Evolutionary conservation across 1,284 basidiomycete species (phyloP).

Genomic region (Taiwanofungus camphoratus): DNA sequence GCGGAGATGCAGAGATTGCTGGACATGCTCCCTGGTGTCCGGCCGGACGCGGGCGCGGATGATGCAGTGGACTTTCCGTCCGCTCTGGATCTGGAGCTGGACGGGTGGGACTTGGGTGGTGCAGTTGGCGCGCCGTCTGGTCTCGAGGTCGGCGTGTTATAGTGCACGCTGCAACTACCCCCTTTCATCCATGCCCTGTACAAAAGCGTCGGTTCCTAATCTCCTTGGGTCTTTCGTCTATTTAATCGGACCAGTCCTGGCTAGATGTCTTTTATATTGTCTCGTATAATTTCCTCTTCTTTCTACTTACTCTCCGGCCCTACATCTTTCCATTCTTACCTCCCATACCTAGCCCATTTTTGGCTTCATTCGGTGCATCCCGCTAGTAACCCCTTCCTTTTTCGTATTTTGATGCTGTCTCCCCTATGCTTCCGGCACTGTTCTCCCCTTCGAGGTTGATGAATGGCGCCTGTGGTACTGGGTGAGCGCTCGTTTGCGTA

Average conservation of each 20-base stretch:
- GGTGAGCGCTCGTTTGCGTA: constrained; percentile 34
- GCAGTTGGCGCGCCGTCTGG: constrained; percentile 10
- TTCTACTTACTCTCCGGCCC: constrained; percentile 4
- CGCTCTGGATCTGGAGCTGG: constrained; percentile 32
- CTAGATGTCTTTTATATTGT: constrained; percentile 17
- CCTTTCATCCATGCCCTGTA: background rate
- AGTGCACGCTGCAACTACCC: constrained; percentile 10
- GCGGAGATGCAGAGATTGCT: constrained; percentile 59
- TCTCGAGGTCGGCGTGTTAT: constrained; percentile 27
- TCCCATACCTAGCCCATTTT: background rate
- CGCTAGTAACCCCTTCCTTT: constrained; percentile 3
- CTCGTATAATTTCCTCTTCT: constrained; percentile 15
- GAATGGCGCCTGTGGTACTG: constrained; percentile 25
- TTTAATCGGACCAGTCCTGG: constrained; percentile 21
- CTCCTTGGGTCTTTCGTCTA: constrained; percentile 17
- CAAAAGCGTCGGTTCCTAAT: background rate
- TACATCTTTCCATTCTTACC: constrained; percentile 2
- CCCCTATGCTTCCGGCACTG: constrained; percentile 16
- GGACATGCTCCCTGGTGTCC: constrained; percentile 41
- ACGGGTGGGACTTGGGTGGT: constrained; percentile 27
- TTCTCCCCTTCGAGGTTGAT: constrained; percentile 39
- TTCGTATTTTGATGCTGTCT: constrained; percentile 21
- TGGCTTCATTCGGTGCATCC: constrained; percentile 2
- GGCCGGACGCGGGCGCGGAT: constrained; percentile 24
- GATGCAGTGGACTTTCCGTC: constrained; percentile 30